Evolutionary conservation across 805 yeast genomes (phyloP), one percentile per base, ranked within the genome.

Genomic region (Nakazawaea sp.): DNA sequence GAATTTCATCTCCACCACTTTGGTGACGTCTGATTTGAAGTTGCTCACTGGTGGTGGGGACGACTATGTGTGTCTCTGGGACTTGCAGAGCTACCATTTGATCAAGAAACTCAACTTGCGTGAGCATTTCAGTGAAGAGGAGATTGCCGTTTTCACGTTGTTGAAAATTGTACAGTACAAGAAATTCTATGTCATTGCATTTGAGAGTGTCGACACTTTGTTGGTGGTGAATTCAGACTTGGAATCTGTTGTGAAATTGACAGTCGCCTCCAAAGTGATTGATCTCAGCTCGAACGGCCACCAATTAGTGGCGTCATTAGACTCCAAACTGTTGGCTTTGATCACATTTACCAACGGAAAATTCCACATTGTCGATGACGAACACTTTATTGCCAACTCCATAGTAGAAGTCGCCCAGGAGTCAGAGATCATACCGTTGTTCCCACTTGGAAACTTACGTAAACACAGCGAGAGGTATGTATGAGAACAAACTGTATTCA

Each of bases 21-120:
- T 67, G 23, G 61, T 78, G 11, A 80, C 87, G 17, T 43, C 54
- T 3, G 57, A 73, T 26, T 52, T 62, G 4, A 52, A 62, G 17
- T 50, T 73, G 15, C 64, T 92, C 36, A 81, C 92, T 52, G 97
- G 81, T 4, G 98, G 99, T 25, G 99, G 98, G 46, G 98, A 92
- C 54, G 75, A 74, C 36, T 76, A 58, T 46, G 51, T 92, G 10
- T 66, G 72, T 42, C 54, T 77, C 15, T 90, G 97, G 97, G 68
- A 84, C 43, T 88, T 97, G 95, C 56, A 55, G 36, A 52, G 59
- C 11, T 21, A 11, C 12, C 8, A 61, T 38, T 61, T 72, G 40
- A 42, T 82, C 4, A 62, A 66, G 20, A 66, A 66, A 36, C 63
- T 80, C 31, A 68, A 75, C 17, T 59, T 81, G 18, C 60, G 68